Evolutionary conservation across 2,329 filamentous ascomycete genomes (phyloP), one percentile per base, ranked within the genome.

Genomic region (Penicillium sp.): DNA sequence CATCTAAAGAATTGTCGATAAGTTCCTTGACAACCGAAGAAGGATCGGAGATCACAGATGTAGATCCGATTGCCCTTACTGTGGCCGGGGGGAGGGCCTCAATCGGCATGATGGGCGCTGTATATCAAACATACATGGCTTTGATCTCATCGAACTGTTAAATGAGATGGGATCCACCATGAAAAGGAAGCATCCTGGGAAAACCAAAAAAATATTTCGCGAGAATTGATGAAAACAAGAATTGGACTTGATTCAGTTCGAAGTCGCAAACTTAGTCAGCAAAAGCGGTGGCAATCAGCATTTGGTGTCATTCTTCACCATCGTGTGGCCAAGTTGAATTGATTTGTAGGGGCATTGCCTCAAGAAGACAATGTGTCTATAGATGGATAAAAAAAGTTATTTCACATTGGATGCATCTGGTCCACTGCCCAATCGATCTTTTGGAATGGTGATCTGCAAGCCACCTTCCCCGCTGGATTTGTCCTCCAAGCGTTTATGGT

Each of bases 1-100:
- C 85, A 71, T 89, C 86, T 11, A 89, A 75, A n/a, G 85, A 79
- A 67, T 89, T 89, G 57, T 89, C 86, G 37, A 89, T 69, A 37
- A 89, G 80, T 66, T 89, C 86, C 67, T 87, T 87, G 53, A 85
- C 79, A 9, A 84, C 77, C 2, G 82, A 82, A 56, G 75, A 78
- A 7, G 84, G 75, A 62, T 85, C 81, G 9, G 79, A 77, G 48
- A 87, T 75, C 22, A 81, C 79, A 60, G 85, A 83, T 14, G 79
- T 77, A 25, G 84, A 84, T 54, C 82, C 78, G 56, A 87, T 80
- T 55, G 79, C 79, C 54, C 78, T 76, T 35, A 79, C 75, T 55
- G 75, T 73, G 15, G 64, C 65, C 42, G 70, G 68, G 20, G 77
- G 71, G 55, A 81, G 73, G 49, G 74, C 70, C 60, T 68, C 66